A percentile compares a stretch with the other conserved stretches of the same genome.
Evolutionary conservation across 1,284 basidiomycete genomes (phyloP).

Genomic region (Trichosporon sp.): DNA sequence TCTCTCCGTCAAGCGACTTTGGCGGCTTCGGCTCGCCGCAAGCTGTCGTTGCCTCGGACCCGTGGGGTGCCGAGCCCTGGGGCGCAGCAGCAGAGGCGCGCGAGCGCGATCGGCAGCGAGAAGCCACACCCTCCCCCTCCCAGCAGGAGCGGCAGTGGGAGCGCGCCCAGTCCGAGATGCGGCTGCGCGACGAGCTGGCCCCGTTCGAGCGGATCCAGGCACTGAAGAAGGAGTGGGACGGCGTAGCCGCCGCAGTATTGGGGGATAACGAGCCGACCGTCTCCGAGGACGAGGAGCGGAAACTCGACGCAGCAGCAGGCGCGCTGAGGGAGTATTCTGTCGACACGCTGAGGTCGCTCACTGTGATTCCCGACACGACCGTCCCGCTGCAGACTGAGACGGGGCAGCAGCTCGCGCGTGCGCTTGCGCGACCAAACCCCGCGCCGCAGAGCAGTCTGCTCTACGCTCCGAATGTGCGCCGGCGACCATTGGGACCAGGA

Average conservation of each 20-base stretch:
- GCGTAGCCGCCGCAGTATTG: conserved; percentile 26
- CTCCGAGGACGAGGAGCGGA: conserved; percentile 25
- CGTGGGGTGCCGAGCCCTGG: conserved; percentile 3
- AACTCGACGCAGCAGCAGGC: conserved; percentile 22
- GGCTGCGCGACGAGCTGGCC: conserved; percentile 30
- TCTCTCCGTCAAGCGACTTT: conserved; percentile 7
- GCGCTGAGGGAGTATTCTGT: conserved; percentile 19
- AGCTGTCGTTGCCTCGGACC: neutral
- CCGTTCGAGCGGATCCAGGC: conserved; percentile 35
- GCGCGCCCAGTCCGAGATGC: conserved; percentile 33
- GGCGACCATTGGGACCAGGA: conserved; percentile 12
- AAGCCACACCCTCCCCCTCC: neutral
- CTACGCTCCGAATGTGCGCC: conserved; percentile 15
- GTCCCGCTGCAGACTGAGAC: conserved; percentile 39
- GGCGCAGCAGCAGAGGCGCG: neutral
- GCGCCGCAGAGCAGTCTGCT: conserved; percentile 38
- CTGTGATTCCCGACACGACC: conserved; percentile 34
- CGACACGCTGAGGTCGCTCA: conserved; percentile 27
- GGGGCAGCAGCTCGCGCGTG: conserved; percentile 32
- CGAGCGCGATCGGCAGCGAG: neutral
- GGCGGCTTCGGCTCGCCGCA: conserved; percentile 12
- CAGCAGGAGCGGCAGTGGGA: conserved; percentile 39
- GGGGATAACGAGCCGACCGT: conserved; percentile 22
- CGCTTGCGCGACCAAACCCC: conserved; percentile 38
- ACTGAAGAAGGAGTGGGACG: conserved; percentile 38